Percentiles rank a stretch among this genome's conserved stretches.
Conservation (phyloP, 78 protist species). For the Salpingoeca rosetta region DNA sequence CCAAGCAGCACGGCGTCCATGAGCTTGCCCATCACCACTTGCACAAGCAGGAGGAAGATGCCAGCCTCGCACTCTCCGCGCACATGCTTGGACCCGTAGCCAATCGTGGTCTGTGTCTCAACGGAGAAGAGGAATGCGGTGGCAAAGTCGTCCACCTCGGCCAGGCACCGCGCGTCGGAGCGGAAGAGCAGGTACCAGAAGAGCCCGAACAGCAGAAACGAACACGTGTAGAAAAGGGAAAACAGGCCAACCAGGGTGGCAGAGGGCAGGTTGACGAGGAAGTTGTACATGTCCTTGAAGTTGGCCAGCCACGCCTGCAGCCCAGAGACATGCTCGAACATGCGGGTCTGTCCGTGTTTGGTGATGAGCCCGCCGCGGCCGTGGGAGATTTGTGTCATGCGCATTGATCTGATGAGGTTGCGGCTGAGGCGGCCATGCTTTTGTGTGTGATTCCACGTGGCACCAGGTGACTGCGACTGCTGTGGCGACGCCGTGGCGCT, state of each 20-base stretch:
- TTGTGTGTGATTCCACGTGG: no score
- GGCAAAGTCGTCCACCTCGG: not conserved
- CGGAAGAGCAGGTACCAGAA: not conserved
- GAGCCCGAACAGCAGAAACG: not conserved
- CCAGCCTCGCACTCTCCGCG: not conserved
- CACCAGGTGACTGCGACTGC: no score
- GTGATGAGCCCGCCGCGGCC: not conserved
- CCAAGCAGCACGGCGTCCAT: not conserved
- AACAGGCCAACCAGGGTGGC: not conserved
- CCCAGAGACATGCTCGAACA: not conserved
- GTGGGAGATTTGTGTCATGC: not conserved
- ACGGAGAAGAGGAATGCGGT: not conserved
- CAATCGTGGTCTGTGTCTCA: not conserved
- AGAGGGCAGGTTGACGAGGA: not conserved
- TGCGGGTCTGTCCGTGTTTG: not conserved
- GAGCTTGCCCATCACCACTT: not conserved
- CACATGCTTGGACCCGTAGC: not conserved
- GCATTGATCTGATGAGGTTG: no score
- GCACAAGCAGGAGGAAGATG: not conserved
- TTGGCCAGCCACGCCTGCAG: not conserved
- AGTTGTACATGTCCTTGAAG: not conserved
- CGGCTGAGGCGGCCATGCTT: no score
- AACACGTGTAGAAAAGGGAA: not conserved
- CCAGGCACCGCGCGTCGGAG: not conserved
- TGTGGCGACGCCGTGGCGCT: no score